These are phyloP conservation scores for Amanita bisporigera DNA, from an alignment of 1,284 basidiomycete species.

Conservation along the genomic window DNA sequence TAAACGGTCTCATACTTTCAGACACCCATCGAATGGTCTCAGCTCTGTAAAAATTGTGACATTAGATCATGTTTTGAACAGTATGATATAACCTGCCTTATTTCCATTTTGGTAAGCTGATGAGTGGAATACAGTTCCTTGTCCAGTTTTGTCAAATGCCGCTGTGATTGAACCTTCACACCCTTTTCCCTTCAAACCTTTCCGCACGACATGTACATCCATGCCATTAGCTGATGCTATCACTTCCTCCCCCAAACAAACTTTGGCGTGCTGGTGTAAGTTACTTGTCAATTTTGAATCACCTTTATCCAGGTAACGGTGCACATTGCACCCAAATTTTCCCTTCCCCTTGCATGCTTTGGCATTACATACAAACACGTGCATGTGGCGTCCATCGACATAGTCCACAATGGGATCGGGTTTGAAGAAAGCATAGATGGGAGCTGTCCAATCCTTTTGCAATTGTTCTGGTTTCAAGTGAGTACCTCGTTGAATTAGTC, in stretches of 20 bases:
- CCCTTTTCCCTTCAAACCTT: constrained; percentile 18
- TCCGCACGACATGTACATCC: constrained; percentile 6
- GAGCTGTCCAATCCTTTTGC: constrained; percentile 26
- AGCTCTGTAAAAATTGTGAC: constrained; percentile 21
- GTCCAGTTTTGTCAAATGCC: constrained; percentile 29
- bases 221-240: too few relatives aligned
- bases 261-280: constrained; percentile 35
- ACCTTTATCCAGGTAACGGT: constrained; percentile 31
- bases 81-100: constrained; percentile 13
- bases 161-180: constrained; percentile 23
- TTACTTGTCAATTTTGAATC: constrained; percentile 39
- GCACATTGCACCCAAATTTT: constrained; percentile 4
- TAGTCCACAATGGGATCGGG: constrained; percentile 23
- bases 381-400: constrained; percentile 20
- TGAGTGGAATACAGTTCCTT: constrained; percentile 20
- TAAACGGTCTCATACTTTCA: constrained; percentile 25
- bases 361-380: constrained; percentile 34
- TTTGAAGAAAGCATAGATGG: constrained; percentile 40
- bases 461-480: constrained; percentile 25
- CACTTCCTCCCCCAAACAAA: constrained; percentile 40
- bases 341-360: constrained; percentile 25
- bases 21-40: constrained; percentile 32
- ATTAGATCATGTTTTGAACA: neutral
- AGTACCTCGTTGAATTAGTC: neutral
- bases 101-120: constrained; percentile 24